These are phyloP conservation scores for Yarrowia alimentaria DNA, from an alignment of 805 yeast genomes.

Conservation along the genomic window DNA sequence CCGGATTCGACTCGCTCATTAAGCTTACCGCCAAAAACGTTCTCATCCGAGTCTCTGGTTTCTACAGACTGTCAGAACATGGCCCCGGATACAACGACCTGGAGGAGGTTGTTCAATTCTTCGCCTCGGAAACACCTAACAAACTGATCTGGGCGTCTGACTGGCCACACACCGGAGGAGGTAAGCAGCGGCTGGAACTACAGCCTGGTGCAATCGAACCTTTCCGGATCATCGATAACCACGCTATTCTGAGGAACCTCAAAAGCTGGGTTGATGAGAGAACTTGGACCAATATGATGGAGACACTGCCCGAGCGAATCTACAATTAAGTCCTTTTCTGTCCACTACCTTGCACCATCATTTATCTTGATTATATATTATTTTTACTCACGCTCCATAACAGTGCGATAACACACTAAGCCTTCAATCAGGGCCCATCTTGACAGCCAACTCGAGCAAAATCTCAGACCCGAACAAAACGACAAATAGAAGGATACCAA, in stretches of 20 bases:
- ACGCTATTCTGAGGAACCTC: conserved; percentile 7
- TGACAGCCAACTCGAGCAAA: conserved; percentile 8
- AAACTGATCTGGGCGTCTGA: conserved; percentile 22
- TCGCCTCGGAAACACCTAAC: conserved; percentile 17
- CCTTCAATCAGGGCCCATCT: conserved; percentile 11
- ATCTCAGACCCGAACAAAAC: conserved; percentile 25
- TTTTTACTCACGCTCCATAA: too few species aligned
- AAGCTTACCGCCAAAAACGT: conserved; percentile 12
- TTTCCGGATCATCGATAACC: conserved; percentile 9
- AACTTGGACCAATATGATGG: conserved; percentile 25
- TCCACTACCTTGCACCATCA: background rate
- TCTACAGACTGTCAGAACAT: conserved; percentile 23
- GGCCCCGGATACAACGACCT: conserved; percentile 12
- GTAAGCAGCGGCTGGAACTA: background rate
- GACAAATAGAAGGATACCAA: conserved; percentile 1
- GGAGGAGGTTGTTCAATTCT: conserved; percentile 12
- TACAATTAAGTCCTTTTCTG: background rate
- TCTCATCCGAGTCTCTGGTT: conserved; percentile 12
- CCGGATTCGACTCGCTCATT: conserved; percentile 17
- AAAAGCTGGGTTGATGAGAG: conserved; percentile 9
- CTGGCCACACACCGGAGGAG: conserved; percentile 27
- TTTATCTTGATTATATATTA: too few species aligned
- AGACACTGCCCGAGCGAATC: conserved; percentile 1
- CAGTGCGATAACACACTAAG: too few species aligned
- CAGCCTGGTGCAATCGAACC: conserved; percentile 11